Conservation (phyloP, 768 basidiomycete genomes). For the Lentinula sp. region DNA sequence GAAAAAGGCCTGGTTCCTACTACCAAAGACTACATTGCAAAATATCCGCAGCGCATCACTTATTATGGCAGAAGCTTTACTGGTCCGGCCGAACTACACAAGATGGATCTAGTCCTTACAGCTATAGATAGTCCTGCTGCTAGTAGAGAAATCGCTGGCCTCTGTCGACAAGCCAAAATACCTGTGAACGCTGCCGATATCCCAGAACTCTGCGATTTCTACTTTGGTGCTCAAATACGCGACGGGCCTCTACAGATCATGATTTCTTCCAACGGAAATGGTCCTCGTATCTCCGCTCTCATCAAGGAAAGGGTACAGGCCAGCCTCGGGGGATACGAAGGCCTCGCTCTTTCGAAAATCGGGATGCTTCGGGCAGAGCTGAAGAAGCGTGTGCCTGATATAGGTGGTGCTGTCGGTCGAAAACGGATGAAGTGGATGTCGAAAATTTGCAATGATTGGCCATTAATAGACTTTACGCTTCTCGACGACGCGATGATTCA, state of each 20-base stretch:
- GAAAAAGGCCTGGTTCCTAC: conserved; percentile 55
- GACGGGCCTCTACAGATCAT: conserved; percentile 90
- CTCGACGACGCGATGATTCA: conserved; percentile 64
- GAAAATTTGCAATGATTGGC: conserved; percentile 79
- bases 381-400: conserved; percentile 75
- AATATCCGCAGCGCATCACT: conserved; percentile 48
- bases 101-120: conserved; percentile 83
- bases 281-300: conserved; percentile 85
- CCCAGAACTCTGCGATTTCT: conserved; percentile 94
- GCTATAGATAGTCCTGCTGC: conserved; percentile 81
- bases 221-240: conserved; percentile 92
- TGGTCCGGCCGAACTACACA: conserved; percentile 58
- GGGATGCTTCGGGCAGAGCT: conserved; percentile 69
- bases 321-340: conserved; percentile 65
- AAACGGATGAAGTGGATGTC: conserved; percentile 93
- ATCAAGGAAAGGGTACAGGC: conserved; percentile 65
- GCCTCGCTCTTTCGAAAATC: conserved; percentile 72
- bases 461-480: conserved; percentile 69
- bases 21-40: conserved; percentile 46
- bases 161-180: conserved; percentile 62
- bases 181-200: conserved; percentile 97
- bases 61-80: conserved; percentile 68
- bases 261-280: conserved; percentile 92
- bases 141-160: conserved; percentile 64
- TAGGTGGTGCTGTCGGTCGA: conserved; percentile 71